Evolutionary conservation across 164 flowering plant species (phyloP).

Genomic region (Kalanchoe fedtschenkoi): DNA sequence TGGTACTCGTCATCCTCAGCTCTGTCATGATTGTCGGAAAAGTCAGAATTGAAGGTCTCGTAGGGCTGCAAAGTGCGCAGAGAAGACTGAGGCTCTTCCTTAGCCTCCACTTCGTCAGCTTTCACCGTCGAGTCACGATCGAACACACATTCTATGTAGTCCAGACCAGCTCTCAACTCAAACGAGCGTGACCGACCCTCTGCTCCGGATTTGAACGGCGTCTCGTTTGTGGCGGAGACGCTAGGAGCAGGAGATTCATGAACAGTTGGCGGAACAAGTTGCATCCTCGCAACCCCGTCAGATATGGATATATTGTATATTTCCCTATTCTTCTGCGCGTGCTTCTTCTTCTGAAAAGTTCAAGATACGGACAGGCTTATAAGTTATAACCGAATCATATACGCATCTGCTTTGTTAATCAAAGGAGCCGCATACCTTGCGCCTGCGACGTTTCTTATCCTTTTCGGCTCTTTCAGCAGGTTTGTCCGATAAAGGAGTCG

Average conservation of each 20-base stretch:
- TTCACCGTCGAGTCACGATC: slow-evolving; percentile 22
- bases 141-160: slow-evolving; percentile 35
- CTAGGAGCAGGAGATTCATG: slow-evolving; percentile 37
- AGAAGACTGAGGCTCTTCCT: slow-evolving; percentile 24
- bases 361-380: background rate
- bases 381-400: background rate
- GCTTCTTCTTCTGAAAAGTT: slow-evolving; percentile 40
- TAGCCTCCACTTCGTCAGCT: slow-evolving; percentile 25
- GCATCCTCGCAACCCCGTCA: slow-evolving; percentile 19
- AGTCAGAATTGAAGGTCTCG: slow-evolving; percentile 21
- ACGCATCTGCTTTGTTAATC: background rate
- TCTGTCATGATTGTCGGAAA: slow-evolving; percentile 17
- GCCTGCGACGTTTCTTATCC: slow-evolving; percentile 42
- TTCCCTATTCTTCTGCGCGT: slow-evolving; percentile 31
- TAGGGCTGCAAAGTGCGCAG: slow-evolving; percentile 13
- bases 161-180: slow-evolving; percentile 35
- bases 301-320: slow-evolving; percentile 7
- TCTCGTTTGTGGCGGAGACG: slow-evolving; percentile 28
- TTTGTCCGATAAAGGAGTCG: slow-evolving; percentile 25
- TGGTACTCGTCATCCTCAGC: slow-evolving; percentile 17
- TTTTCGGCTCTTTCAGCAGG: slow-evolving; percentile 24
- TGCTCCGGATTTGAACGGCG: slow-evolving; percentile 30
- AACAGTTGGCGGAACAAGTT: slow-evolving; percentile 23
- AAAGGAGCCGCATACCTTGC: slow-evolving; percentile 34
- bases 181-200: slow-evolving; percentile 30